These are phyloP conservation scores for Blumeriella jaapii DNA, from an alignment of 2,329 filamentous ascomycete species.

Conservation along the genomic window DNA sequence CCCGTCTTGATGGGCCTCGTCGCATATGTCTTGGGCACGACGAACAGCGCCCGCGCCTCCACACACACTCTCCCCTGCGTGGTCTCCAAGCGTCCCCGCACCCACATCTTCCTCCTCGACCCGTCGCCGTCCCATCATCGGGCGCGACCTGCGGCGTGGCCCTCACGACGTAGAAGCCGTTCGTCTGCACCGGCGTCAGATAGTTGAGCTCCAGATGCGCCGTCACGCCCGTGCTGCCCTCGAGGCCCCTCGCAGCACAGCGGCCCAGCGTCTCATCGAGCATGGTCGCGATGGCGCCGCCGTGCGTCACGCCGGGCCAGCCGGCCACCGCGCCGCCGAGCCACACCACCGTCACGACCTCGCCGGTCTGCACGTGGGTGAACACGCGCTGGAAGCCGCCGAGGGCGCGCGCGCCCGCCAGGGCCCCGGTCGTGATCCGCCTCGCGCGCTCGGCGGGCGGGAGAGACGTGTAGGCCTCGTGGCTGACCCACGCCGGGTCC, in stretches of 20 bases:
- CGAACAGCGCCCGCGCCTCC: conserved; percentile 45
- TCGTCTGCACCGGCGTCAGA: conserved; percentile 44
- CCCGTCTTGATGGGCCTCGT: too few relatives aligned
- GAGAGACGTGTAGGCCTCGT: conserved; percentile 32
- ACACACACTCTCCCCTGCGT: conserved; percentile 45
- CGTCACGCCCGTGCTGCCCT: conserved; percentile 40
- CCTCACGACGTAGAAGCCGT: conserved; percentile 52
- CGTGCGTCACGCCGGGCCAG: conserved; percentile 63
- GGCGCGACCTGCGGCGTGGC: conserved; percentile 33
- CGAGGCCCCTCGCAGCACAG: conserved; percentile 40
- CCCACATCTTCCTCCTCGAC: conserved; percentile 44
- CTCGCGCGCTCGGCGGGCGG: conserved; percentile 9
- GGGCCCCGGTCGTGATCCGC: conserved; percentile 33
- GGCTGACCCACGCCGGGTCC: conserved; percentile 32
- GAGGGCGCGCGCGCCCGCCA: conserved; percentile 33
- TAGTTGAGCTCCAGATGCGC: conserved; percentile 51
- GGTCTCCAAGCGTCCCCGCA: conserved; percentile 41
- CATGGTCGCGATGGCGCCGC: conserved; percentile 56
- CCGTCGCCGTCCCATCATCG: too few relatives aligned
- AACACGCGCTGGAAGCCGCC: conserved; percentile 50
- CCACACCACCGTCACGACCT: conserved; percentile 52
- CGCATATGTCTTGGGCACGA: conserved; percentile 45
- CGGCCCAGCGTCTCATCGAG: conserved; percentile 60
- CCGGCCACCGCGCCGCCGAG: conserved; percentile 54
- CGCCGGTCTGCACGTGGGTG: conserved; percentile 45